phyloP scores from a whole-genome alignment of 495 filamentous ascomycete species.

The Daldinia loculata region DNA sequence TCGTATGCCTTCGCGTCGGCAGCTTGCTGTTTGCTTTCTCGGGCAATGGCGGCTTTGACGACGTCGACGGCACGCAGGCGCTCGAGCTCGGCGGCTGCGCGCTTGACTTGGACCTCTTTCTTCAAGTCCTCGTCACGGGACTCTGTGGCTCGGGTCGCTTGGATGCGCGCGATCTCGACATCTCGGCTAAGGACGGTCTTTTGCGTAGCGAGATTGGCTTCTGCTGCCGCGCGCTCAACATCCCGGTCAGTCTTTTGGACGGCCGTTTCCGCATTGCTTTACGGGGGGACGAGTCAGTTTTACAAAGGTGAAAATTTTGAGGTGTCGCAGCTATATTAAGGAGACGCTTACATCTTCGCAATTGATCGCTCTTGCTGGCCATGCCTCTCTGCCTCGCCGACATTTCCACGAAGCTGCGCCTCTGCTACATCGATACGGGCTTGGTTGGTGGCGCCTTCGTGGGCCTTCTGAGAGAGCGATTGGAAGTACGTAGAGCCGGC shows the following conservation, averaged over 20 bases:
- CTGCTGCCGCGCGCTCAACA: constrained; percentile 78
- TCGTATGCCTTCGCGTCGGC: constrained; percentile 73
- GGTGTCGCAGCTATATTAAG: neutral
- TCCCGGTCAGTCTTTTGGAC: constrained; percentile 85
- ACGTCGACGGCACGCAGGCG: constrained; percentile 77
- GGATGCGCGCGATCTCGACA: constrained; percentile 75
- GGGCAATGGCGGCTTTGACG: constrained; percentile 75
- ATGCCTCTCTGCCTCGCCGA: constrained; percentile 79
- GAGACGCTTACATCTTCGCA: constrained; percentile 66
- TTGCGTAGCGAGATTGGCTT: constrained; percentile 73
- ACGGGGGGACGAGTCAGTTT: neutral
- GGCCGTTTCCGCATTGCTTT: constrained; percentile 73
- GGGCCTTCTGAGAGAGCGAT: constrained; percentile 79
- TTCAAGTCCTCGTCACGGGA: constrained; percentile 77
- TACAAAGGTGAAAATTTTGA: constrained; percentile 6
- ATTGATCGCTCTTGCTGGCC: constrained; percentile 82
- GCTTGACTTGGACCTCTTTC: constrained; percentile 75
- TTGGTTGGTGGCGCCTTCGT: constrained; percentile 84
- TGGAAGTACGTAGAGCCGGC: constrained; percentile 80
- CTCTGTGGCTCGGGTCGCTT: constrained; percentile 74
- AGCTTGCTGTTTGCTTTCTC: constrained; percentile 75
- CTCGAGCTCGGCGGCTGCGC: constrained; percentile 80
- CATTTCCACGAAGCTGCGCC: constrained; percentile 77
- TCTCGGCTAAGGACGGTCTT: constrained; percentile 75
- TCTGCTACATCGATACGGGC: constrained; percentile 80